These are phyloP conservation scores for Fusarium sambucinum DNA, from an alignment of 2,329 filamentous ascomycete species.

Conservation along the genomic window DNA sequence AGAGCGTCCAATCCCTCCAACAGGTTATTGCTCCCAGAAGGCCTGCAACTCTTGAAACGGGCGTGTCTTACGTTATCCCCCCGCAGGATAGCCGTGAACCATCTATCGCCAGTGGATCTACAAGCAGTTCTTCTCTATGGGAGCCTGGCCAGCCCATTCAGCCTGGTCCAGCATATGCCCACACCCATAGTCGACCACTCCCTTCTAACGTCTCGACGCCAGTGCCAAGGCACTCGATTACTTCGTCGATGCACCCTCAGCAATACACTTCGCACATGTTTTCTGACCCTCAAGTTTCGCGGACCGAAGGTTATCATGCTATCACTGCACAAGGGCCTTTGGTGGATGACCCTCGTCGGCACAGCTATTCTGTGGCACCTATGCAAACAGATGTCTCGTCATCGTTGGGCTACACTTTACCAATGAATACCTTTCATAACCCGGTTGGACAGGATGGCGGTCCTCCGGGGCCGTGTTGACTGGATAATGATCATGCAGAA, in stretches of 20 bases:
- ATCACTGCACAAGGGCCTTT: constrained; percentile 40
- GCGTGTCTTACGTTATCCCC: constrained; percentile 47
- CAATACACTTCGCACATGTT: constrained; percentile 43
- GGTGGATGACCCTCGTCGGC: constrained; percentile 44
- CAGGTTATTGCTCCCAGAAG: constrained; percentile 55
- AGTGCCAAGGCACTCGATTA: constrained; percentile 41
- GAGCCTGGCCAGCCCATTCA: constrained; percentile 48
- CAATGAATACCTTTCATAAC: constrained; percentile 45
- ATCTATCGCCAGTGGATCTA: constrained; percentile 52
- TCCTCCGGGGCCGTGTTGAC: constrained; percentile 44
- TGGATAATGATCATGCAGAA: constrained; percentile 15
- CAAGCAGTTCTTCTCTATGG: constrained; percentile 52
- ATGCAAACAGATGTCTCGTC: constrained; percentile 40
- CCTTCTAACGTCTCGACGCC: constrained; percentile 41
- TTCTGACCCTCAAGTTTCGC: constrained; percentile 35
- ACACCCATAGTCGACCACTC: constrained; percentile 41
- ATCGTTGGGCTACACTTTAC: constrained; percentile 44
- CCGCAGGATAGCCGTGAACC: constrained; percentile 52
- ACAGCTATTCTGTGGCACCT: constrained; percentile 43
- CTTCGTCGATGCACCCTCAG: constrained; percentile 42
- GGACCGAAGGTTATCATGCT: constrained; percentile 40
- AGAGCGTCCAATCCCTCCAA: constrained; percentile 53
- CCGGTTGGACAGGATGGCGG: constrained; percentile 35
- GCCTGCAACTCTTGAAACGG: constrained; percentile 48
- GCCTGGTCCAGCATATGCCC: constrained; percentile 40